phyloP scores from a whole-genome alignment of 1,139 yeast species.

The Petasospora rhodanensis region DNA sequence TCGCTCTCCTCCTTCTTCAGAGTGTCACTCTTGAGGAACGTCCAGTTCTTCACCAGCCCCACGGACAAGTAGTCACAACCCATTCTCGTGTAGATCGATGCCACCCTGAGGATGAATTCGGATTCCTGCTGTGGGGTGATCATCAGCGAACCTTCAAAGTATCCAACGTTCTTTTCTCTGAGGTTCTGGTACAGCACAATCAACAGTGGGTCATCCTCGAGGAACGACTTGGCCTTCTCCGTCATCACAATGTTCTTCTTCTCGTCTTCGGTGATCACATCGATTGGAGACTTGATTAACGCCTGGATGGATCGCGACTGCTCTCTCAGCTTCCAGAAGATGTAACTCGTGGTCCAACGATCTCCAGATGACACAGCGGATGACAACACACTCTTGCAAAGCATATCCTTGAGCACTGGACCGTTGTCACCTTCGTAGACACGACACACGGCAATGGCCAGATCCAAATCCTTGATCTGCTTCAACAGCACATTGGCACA shows the following conservation, averaged over 20 bases:
- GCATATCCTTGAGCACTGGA: constrained; percentile 44
- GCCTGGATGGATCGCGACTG: constrained; percentile 60
- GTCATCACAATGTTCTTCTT: constrained; percentile 23
- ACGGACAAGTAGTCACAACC: constrained; percentile 83
- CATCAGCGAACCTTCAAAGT: constrained; percentile 44
- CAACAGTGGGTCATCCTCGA: constrained; percentile 80
- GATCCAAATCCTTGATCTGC: constrained; percentile 59
- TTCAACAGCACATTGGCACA: constrained; percentile 68
- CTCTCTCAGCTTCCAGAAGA: constrained; percentile 61
- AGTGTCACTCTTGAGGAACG: constrained; percentile 37
- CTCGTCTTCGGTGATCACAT: constrained; percentile 27
- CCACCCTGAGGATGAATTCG: constrained; percentile 55
- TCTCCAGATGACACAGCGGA: constrained; percentile 59
- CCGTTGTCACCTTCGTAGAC: constrained; percentile 60
- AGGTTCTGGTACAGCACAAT: constrained; percentile 60
- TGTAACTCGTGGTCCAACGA: constrained; percentile 81
- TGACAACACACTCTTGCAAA: constrained; percentile 53
- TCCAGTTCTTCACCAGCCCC: constrained; percentile 64
- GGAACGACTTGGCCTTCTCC: constrained; percentile 39
- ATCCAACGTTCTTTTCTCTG: constrained; percentile 44
- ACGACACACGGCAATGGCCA: constrained; percentile 80
- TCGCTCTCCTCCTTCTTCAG: constrained; percentile 14
- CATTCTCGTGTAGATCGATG: constrained; percentile 73
- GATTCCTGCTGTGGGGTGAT: constrained; percentile 52
- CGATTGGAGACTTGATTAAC: constrained; percentile 52